Evolutionary conservation across 2,329 filamentous ascomycete genomes (phyloP).

Genomic region (Lachnellula subtilissima): DNA sequence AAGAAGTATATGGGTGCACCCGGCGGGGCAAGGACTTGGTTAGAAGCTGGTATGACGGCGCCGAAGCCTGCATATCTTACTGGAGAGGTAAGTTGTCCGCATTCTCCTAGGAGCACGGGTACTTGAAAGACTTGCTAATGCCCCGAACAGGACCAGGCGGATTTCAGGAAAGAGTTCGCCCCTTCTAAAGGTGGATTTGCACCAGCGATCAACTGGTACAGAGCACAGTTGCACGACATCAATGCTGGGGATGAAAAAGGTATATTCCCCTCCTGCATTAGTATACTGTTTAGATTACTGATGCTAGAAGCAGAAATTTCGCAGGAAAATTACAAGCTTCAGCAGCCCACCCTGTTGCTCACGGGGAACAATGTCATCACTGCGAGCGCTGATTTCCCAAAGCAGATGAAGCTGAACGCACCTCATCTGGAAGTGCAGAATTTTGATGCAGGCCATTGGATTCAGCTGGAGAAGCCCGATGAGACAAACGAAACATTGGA

Average conservation of each 20-base stretch:
- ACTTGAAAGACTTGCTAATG: neutral
- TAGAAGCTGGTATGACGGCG: constrained; percentile 7
- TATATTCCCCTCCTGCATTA: neutral
- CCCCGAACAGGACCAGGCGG: constrained; percentile 6
- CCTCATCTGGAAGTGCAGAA: constrained; percentile 2
- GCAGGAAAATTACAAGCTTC: constrained; percentile 4
- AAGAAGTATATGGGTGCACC: constrained; percentile 18
- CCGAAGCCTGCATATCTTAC: constrained; percentile 7
- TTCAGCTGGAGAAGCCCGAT: constrained; percentile 15
- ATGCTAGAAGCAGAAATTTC: constrained; percentile 9
- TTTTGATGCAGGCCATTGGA: constrained; percentile 16
- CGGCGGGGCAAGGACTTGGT: constrained; percentile 16
- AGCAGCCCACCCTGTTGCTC: constrained; percentile 13
- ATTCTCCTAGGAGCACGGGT: neutral
- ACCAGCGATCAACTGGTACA: constrained; percentile 18
- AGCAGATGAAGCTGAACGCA: constrained; percentile 12
- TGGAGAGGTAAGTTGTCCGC: constrained; percentile 2
- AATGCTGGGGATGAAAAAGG: constrained; percentile 14
- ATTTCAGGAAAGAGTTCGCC: constrained; percentile 9
- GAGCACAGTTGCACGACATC: constrained; percentile 11
- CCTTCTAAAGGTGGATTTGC: constrained; percentile 10
- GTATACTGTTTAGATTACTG: neutral
- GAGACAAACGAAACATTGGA: constrained; percentile 12
- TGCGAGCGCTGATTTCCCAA: constrained; percentile 8
- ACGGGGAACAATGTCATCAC: constrained; percentile 11